A percentile compares a stretch with the other conserved stretches of the same genome.
Evolutionary conservation across 345 rosid genomes (phyloP).

Genomic region (Odontarrhena argentea): DNA sequence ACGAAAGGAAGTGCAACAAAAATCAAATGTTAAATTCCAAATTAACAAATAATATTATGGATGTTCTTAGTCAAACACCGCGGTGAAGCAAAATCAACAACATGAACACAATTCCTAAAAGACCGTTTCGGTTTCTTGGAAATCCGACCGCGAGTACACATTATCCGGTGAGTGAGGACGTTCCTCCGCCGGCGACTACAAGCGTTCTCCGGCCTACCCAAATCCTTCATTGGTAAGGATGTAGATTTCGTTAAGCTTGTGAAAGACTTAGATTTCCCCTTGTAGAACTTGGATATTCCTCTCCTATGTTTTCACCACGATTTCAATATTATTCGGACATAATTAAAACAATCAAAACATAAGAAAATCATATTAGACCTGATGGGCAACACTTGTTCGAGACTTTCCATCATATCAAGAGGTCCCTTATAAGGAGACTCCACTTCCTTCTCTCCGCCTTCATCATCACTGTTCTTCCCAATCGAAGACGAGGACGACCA

Average conservation of each 20-base stretch:
- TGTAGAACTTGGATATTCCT: constrained; percentile 71
- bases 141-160: constrained; percentile 49
- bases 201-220: constrained; percentile 60
- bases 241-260: constrained; percentile 50
- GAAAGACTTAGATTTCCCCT: constrained; percentile 74
- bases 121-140: constrained; percentile 51
- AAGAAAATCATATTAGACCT: constrained; percentile 37
- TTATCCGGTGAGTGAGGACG: constrained; percentile 44
- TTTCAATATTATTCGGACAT: not conserved
- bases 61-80: constrained; percentile 38
- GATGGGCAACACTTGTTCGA: constrained; percentile 59
- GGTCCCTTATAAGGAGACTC: constrained; percentile 59
- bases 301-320: constrained; percentile 45
- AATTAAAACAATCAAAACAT: too few relatives aligned
- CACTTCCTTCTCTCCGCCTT: constrained; percentile 50
- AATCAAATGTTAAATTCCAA: not conserved
- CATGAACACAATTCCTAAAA: constrained; percentile 42
- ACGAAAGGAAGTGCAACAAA: not conserved
- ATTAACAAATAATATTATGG: constrained; percentile 23
- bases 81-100: constrained; percentile 60
- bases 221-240: constrained; percentile 49
- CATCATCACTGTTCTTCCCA: constrained; percentile 52
- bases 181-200: constrained; percentile 55
- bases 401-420: constrained; percentile 54
- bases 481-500: constrained; percentile 44